phyloP scores from a whole-genome alignment of 2,329 filamentous ascomycete species.

The Knoxdaviesia proteae region DNA sequence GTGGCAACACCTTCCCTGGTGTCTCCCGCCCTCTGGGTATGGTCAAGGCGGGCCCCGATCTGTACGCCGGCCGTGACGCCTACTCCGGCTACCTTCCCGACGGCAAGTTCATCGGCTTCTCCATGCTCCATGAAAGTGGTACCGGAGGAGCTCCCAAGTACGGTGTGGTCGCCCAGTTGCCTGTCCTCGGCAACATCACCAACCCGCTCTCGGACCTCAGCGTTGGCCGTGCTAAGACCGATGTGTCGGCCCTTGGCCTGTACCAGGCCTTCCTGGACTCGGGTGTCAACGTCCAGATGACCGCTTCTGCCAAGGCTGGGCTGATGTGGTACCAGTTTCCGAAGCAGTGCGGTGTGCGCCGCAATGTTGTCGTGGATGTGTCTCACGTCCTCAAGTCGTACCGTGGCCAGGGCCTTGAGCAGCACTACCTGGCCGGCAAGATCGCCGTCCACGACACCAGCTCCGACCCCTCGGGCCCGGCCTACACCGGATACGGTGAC shows the following conservation, averaged over 20 bases:
- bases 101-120: slow-evolving; percentile 37
- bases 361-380: slow-evolving; percentile 38
- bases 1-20: slow-evolving; percentile 28
- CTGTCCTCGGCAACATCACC: slow-evolving; percentile 23
- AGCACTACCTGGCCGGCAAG: slow-evolving; percentile 38
- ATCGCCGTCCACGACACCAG: slow-evolving; percentile 22
- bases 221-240: slow-evolving; percentile 27
- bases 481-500: slow-evolving; percentile 37
- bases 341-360: slow-evolving; percentile 9
- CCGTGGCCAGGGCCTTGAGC: slow-evolving; percentile 36
- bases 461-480: slow-evolving; percentile 7
- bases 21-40: slow-evolving; percentile 25
- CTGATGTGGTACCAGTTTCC: slow-evolving; percentile 42
- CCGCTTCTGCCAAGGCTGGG: slow-evolving; percentile 32
- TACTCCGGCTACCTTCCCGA: slow-evolving; percentile 30
- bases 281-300: slow-evolving; percentile 34
- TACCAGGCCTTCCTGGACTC: slow-evolving; percentile 35
- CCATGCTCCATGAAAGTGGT: slow-evolving; percentile 43
- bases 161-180: slow-evolving; percentile 41
- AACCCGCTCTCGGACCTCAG: slow-evolving; percentile 35
- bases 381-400: slow-evolving; percentile 45
- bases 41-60: slow-evolving; percentile 27
- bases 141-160: slow-evolving; percentile 53
- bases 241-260: slow-evolving; percentile 36
- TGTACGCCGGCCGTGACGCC: slow-evolving; percentile 25